These are phyloP conservation scores for Gaultheria prostrata DNA, from an alignment of 148 eudicot genomes.

Conservation along the genomic window DNA sequence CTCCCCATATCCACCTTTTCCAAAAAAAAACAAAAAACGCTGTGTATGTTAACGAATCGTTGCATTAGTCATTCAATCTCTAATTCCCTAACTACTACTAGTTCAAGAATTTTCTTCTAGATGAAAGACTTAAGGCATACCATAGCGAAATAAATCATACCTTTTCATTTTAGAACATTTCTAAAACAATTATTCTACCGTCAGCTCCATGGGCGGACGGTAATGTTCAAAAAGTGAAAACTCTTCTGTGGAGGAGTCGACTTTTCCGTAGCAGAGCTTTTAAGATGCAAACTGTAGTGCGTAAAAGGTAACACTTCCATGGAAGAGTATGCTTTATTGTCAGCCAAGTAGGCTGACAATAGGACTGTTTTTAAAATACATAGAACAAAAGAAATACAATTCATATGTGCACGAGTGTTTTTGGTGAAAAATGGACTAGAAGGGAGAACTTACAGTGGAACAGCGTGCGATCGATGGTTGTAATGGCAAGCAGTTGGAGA, in stretches of 20 bases:
- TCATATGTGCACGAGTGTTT: no score
- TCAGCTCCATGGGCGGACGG: no score
- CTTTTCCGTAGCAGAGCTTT: no score
- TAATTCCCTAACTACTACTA: background rate
- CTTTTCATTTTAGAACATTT: background rate
- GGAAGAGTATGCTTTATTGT: no score
- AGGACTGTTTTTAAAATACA: no score
- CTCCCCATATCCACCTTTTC: constrained; percentile 62
- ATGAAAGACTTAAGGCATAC: background rate
- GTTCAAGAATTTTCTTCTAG: background rate
- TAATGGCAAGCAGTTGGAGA: constrained; percentile 36
- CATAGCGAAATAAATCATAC: background rate
- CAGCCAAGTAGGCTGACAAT: no score
- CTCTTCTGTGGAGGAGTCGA: no score
- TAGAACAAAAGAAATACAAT: background rate
- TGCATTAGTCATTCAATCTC: background rate
- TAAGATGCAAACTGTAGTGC: no score
- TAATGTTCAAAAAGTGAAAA: no score
- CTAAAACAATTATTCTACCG: no score
- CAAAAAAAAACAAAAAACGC: constrained; percentile 19
- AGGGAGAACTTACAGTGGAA: constrained; percentile 37
- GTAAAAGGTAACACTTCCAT: no score
- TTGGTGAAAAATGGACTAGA: background rate
- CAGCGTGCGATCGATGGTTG: constrained; percentile 25
- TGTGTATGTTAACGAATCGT: constrained; percentile 12